Evolutionary conservation across 495 filamentous ascomycete species (phyloP), one percentile per base, ranked within the genome.

Genomic region (Bombardia bombarda): DNA sequence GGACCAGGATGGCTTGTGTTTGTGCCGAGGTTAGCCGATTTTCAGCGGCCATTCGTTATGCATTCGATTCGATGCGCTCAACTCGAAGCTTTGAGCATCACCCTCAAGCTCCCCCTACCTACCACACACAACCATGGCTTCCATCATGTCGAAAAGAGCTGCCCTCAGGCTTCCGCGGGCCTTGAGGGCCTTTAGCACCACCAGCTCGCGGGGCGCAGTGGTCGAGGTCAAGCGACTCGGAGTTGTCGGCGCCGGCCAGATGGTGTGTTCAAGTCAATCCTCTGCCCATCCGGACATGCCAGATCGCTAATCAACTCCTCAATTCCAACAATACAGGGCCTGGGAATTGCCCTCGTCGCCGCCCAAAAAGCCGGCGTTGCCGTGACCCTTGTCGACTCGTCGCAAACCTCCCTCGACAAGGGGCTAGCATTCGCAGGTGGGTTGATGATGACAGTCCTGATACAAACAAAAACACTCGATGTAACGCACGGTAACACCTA

Each of bases 321-420:
- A n/a, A n/a, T n/a, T n/a, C n/a, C 31, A n/a, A 5, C 8, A 22
- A 39, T 31, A n/a, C 52, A 97, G 92, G 92, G 93, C 46, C 72
- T 99, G 38, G 93, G 93, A 38, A 97, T 99, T 59, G 93, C 92
- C 12, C 75, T 99, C 20, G 92, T 97, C 16, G 93, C 93, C 37
- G 87, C 92, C 33, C 80, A 84, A 46, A 89, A 75, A 67, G 90
- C 88, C 21, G 62, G 78, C 49, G 77, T 97, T 6, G 85, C 89
- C 3, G 90, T 99, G 2, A 87, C 80, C 20, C 61, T 99, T 20
- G 75, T 99, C 21, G 92, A 99, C 62, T 85, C 60, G 52, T 90
- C 82, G 1, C 80, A 93, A 63, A 77, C 79, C 21, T 84, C 90
- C n/a, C 69, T 99, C 41, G 82, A 96, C 57, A 96, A 93, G 64